Base-by-base conservation (phyloP, 495 filamentous ascomycete genomes). In the Penicillium goetzii region DNA sequence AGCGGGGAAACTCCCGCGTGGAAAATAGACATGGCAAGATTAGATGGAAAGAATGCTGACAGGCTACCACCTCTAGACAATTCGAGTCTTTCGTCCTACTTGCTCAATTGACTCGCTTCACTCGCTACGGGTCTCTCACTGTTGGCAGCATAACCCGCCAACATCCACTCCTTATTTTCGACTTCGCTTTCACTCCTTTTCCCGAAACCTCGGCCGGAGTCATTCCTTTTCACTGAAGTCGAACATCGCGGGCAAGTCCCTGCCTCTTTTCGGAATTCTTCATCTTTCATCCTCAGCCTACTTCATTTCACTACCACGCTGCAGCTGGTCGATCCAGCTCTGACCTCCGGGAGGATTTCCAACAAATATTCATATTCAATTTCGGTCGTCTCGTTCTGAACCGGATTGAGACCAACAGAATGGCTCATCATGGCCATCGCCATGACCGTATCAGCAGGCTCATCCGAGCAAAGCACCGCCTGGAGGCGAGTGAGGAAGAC, bases 391-490 rank as follows among this genome's bases (percentile, higher is more conserved):
- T 12, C 40, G 41, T 30, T 60, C 36, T 21, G 32, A n/a, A 30
- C 49, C 15, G 14, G 12, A 15, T 14, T 19, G 4, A 23, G 21
- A 19, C 47, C 17, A 30, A 40, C 34, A 47, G 21, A 25, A 73
- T 73, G 71, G 58, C 59, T 62, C 71, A 57, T 34, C 65, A 73
- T 60, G 62, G 64, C 45, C 64, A 69, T 57, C 68, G 71, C 45
- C 66, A 71, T 55, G 61, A 67, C 11, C 68, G 64, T 28, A 62
- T 69, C 34, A 55, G 52, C 58, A 65, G 62, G 47, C 51, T 65
- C 28, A 59, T 64, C 17, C 62, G 53, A 54, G 60, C 64, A 12
- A 71, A 53, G 55, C 66, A 61, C 33, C 71, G 51, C 4, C 50
- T 56, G n/a, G 61, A 67, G n/a, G 55, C 49, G 12, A 32, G 34